These are phyloP conservation scores for Coccomyxa sp. DNA, from an alignment of 139 green algal species.

Conservation along the genomic window DNA sequence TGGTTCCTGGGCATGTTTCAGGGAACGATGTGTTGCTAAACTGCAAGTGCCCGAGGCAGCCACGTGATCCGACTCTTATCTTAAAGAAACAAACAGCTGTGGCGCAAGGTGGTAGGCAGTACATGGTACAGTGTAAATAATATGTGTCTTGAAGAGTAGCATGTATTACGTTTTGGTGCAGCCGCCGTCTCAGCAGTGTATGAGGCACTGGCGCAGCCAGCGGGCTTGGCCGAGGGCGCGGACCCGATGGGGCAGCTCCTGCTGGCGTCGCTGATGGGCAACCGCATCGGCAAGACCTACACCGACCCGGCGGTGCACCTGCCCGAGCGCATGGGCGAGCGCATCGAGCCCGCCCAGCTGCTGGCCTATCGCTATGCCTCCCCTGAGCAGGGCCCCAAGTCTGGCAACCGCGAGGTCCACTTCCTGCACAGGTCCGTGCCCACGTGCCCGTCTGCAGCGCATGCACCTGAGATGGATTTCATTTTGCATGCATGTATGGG, in stretches of 20 bases:
- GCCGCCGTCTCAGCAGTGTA: constrained; percentile 47
- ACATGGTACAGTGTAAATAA: not conserved
- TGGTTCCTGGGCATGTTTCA: too few species aligned
- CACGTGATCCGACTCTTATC: too few species aligned
- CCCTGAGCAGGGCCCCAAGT: not conserved
- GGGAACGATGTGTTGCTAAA: too few species aligned
- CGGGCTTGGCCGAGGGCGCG: not conserved
- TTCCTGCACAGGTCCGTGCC: constrained; percentile 16
- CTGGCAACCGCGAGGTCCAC: constrained; percentile 8
- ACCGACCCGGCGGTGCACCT: not conserved
- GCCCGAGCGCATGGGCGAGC: not conserved
- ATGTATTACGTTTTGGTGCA: not conserved
- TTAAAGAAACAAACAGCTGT: too few species aligned
- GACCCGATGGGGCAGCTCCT: constrained; percentile 34
- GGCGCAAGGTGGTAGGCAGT: too few species aligned
- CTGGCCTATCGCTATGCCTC: constrained; percentile 16
- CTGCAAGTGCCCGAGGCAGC: too few species aligned
- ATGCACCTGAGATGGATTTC: too few species aligned
- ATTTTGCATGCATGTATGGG: not conserved
- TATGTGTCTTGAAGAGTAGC: not conserved
- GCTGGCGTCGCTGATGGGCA: constrained; percentile 20
- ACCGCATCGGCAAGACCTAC: not conserved
- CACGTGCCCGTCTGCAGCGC: not conserved
- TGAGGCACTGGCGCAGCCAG: constrained; percentile 23
- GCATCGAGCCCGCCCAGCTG: constrained; percentile 3